Evolutionary conservation across 768 basidiomycete genomes (phyloP).

Genomic region (Lactarius vividus): DNA sequence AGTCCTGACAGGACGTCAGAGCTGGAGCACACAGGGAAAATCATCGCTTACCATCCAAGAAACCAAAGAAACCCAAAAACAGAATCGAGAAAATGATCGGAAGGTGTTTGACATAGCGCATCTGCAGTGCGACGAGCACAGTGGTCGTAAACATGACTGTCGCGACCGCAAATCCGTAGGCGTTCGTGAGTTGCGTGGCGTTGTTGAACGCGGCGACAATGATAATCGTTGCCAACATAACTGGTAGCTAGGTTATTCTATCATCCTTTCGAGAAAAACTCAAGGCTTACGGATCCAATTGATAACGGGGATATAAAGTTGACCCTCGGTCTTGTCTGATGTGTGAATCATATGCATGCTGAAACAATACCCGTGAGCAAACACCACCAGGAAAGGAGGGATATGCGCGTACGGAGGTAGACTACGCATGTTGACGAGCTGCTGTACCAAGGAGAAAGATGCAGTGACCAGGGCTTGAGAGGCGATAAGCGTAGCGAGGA

Average conservation of each 20-base stretch:
- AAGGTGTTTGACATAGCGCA: slow-evolving; percentile 52
- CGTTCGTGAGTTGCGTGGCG: slow-evolving; percentile 52
- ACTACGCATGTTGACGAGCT: slow-evolving; percentile 59
- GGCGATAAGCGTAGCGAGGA: slow-evolving; percentile 64
- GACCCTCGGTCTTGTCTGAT: slow-evolving; percentile 58
- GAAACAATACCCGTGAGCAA: background rate
- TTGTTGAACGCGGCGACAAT: slow-evolving; percentile 58
- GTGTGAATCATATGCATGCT: slow-evolving; percentile 57
- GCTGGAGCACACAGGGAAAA: background rate
- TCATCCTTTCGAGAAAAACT: background rate
- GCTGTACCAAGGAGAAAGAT: slow-evolving; percentile 59
- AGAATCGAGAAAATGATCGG: slow-evolving; percentile 42
- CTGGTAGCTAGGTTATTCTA: slow-evolving; percentile 10
- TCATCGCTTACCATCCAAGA: slow-evolving; percentile 50
- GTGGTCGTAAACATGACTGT: slow-evolving; percentile 66
- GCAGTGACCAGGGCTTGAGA: slow-evolving; percentile 72
- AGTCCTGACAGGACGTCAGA: slow-evolving; percentile 33
- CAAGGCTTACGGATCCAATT: slow-evolving; percentile 50
- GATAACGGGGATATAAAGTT: slow-evolving; percentile 61
- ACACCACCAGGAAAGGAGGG: background rate
- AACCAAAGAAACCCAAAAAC: slow-evolving; percentile 57
- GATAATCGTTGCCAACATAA: slow-evolving; percentile 55
- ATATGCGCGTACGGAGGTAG: slow-evolving; percentile 44
- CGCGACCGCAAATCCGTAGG: slow-evolving; percentile 60
- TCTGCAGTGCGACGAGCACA: slow-evolving; percentile 54